These are phyloP conservation scores for Geotrichum bryndzae DNA, from an alignment of 1,139 yeast species.

Conservation along the genomic window DNA sequence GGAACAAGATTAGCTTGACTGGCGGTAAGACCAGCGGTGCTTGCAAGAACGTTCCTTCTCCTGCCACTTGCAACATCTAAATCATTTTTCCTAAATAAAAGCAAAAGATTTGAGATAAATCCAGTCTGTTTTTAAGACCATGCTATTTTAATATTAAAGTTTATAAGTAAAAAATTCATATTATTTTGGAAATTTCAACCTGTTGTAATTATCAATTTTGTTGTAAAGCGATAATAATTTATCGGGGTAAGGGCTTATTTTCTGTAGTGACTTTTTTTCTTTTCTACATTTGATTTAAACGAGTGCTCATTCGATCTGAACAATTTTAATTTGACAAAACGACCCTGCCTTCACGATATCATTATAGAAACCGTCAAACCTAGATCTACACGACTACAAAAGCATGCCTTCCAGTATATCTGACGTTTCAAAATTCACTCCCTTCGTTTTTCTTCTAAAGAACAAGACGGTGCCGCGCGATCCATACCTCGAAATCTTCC, in stretches of 20 bases:
- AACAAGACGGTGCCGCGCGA: slow-evolving; percentile 63
- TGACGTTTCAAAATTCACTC: background rate
- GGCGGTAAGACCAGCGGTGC: slow-evolving; percentile 2
- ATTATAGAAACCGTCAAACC: background rate
- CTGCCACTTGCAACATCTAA: slow-evolving; percentile 1
- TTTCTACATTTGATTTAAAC: background rate
- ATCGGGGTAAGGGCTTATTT: too few species aligned
- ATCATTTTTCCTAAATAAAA: background rate
- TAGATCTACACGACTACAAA: background rate
- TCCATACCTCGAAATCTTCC: slow-evolving; percentile 48
- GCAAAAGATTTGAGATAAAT: background rate
- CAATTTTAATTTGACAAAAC: background rate
- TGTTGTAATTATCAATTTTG: too few species aligned
- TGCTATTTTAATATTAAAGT: too few species aligned
- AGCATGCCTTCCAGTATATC: background rate
- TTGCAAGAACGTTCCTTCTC: slow-evolving; percentile 9
- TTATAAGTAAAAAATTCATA: too few species aligned
- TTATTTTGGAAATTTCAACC: too few species aligned
- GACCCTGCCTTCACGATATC: background rate
- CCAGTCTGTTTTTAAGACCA: background rate
- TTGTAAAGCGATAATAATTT: too few species aligned
- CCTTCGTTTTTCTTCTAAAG: slow-evolving; percentile 47
- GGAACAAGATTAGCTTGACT: background rate
- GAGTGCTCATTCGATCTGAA: background rate
- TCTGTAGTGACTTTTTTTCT: background rate